A percentile compares a stretch with the other conserved stretches of the same genome.
Evolutionary conservation across 441 rosid species (phyloP).

Genomic region (Dalechampia spathulata): DNA sequence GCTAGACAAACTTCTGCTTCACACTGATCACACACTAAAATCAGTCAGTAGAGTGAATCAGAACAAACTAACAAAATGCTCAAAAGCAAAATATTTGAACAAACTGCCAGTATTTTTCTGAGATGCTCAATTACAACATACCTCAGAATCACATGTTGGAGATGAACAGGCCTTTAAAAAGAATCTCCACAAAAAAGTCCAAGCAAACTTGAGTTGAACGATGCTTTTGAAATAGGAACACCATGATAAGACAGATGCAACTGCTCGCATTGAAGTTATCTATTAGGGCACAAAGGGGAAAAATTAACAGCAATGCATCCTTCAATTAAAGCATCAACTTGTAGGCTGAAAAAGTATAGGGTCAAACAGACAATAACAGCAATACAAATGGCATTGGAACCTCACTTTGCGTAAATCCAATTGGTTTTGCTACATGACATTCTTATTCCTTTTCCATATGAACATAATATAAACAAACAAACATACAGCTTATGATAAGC

Average conservation of each 20-base stretch:
- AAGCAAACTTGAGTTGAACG: conserved; percentile 37
- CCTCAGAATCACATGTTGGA: conserved; percentile 63
- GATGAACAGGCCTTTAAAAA: conserved; percentile 43
- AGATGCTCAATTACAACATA: conserved; percentile 20
- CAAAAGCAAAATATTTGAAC: neutral
- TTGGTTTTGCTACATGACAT: no score
- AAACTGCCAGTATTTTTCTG: conserved; percentile 4
- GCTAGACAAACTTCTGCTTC: conserved; percentile 77
- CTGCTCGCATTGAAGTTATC: conserved; percentile 57
- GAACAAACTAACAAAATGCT: conserved; percentile 9
- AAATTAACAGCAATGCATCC: conserved; percentile 1
- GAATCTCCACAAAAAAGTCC: conserved; percentile 64
- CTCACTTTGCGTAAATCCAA: no score
- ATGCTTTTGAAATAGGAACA: conserved; percentile 41
- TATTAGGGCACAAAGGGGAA: conserved; percentile 32
- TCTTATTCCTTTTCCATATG: no score
- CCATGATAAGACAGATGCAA: conserved; percentile 52
- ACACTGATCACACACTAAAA: conserved; percentile 37
- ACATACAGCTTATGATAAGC: no score
- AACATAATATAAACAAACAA: no score
- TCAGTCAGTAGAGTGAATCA: conserved; percentile 19
- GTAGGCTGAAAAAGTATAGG: neutral
- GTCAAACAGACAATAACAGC: neutral
- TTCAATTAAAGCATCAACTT: conserved; percentile 1
- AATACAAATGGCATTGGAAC: no score